Evolutionary conservation across 148 eudicot genomes (phyloP), one percentile per base, ranked within the genome.

Genomic region (Cornus suecica): DNA sequence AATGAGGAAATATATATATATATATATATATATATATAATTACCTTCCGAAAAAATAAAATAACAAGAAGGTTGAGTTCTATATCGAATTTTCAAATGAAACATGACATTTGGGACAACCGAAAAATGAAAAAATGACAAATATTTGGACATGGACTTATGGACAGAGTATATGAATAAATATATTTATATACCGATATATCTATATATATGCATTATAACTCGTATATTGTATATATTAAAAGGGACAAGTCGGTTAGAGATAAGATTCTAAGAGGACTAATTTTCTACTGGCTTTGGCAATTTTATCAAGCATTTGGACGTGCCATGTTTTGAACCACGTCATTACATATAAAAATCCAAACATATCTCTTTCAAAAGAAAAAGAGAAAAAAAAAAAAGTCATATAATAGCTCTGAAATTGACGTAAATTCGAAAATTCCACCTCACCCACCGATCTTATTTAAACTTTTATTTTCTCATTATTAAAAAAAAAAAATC

Each of bases 321-420:
- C 62, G n/a, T 3, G 8, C 68, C 77, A 34, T 37, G 81, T 54
- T 54, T 58, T 56, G 73, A 78, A 18, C 28, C 30, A 67, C 68
- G 74, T 79, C 31, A 79, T 73, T 73, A 79, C 51, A 37, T 65
- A 29, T n/a, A 79, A 25, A 70, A 74, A 41, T 73, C 69, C 74
- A 79, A 79, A 74, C 73, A 37, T 6, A 6, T 37, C 42, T 37
- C 42, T 37, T 37, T 37, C 42, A 79, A 74, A 68, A 73, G 61
- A 79, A 73, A 77, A 73, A 74, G 25, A 18, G 0, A 58, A 20
- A 5, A 58, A 58, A 2, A 2, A 5, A 20, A 18, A 18, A 58
- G 24, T 52, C 14, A 4, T 2, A 58, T 3, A 68, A 37, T 42
- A 22, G 10, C 48, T 42, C 64, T 45, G 64, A 62, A 74, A 28